Conservation (phyloP, 129 eudicot genomes). For the Flaveria sonorensis region DNA sequence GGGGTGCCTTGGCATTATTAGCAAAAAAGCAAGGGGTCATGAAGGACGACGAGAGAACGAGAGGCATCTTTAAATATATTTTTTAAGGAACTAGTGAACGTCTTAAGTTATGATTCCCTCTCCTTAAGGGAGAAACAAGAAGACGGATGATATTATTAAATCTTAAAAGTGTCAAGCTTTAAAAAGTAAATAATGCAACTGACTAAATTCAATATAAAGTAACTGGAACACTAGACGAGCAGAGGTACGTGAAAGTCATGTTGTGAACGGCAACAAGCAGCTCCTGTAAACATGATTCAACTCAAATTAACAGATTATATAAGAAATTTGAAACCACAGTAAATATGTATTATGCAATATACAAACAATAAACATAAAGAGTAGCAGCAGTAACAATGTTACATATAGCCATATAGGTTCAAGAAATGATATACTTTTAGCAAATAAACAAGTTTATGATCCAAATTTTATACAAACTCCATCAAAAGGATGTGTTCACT, state of each 20-base stretch:
- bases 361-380: not conserved
- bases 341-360: not conserved
- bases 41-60: conserved; percentile 39
- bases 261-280: not conserved
- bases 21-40: conserved; percentile 26
- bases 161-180: not conserved
- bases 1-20: conserved; percentile 30
- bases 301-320: not conserved
- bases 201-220: not conserved
- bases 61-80: conserved; percentile 17
- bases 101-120: not conserved
- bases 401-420: conserved; percentile 3
- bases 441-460: not conserved
- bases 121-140: not conserved
- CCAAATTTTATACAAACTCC: too few species aligned
- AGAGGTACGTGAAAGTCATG: not conserved
- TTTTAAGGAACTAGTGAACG: not conserved
- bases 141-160: not conserved
- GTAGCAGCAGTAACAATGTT: not conserved
- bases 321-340: not conserved
- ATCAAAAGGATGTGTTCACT: too few species aligned
- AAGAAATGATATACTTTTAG: not conserved
- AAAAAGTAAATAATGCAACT: not conserved
- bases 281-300: not conserved
- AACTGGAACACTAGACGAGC: too few species aligned